Conservation (phyloP, 2,329 filamentous ascomycete species). For the Hypoxylon sp. region DNA sequence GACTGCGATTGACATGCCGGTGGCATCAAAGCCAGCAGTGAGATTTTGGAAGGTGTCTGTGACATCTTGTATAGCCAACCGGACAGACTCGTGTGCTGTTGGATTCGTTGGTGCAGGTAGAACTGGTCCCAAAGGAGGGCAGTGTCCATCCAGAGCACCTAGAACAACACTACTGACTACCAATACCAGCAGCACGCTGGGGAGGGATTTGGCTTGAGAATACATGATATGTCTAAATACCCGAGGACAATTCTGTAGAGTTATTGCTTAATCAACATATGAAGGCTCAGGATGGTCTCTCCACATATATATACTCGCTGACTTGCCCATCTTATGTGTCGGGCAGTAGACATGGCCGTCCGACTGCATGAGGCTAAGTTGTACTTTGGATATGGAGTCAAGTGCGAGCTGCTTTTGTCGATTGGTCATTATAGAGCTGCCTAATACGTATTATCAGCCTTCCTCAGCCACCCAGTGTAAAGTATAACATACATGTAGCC, state of each 20-base stretch:
- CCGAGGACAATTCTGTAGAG: constrained; percentile 1
- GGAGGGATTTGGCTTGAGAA: not conserved
- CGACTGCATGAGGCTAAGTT: constrained; percentile 3
- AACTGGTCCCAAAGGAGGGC: constrained; percentile 62
- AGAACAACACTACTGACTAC: constrained; percentile 39
- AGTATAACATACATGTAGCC: constrained; percentile 12
- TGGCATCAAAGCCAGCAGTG: constrained; percentile 51
- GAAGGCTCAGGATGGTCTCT: constrained; percentile 1
- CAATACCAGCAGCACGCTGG: constrained; percentile 27
- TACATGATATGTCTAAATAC: constrained; percentile 28
- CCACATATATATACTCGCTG: constrained; percentile 20
- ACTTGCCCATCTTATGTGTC: not conserved
- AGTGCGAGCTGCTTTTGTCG: constrained; percentile 19
- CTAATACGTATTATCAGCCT: not conserved
- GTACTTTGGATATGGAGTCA: constrained; percentile 5
- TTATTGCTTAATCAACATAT: constrained; percentile 2
- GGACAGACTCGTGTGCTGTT: constrained; percentile 52
- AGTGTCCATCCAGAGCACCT: constrained; percentile 55
- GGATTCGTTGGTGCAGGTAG: constrained; percentile 58
- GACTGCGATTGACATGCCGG: constrained; percentile 59
- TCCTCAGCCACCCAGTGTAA: constrained; percentile 19
- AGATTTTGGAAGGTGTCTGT: constrained; percentile 51
- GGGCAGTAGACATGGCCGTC: not conserved
- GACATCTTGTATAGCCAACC: constrained; percentile 49
- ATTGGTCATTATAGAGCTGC: constrained; percentile 7